Percentiles rank a stretch among this genome's conserved stretches.
These are phyloP conservation scores for Hyaloscypha finlandica DNA, from an alignment of 495 filamentous ascomycete species.

Conservation along the genomic window DNA sequence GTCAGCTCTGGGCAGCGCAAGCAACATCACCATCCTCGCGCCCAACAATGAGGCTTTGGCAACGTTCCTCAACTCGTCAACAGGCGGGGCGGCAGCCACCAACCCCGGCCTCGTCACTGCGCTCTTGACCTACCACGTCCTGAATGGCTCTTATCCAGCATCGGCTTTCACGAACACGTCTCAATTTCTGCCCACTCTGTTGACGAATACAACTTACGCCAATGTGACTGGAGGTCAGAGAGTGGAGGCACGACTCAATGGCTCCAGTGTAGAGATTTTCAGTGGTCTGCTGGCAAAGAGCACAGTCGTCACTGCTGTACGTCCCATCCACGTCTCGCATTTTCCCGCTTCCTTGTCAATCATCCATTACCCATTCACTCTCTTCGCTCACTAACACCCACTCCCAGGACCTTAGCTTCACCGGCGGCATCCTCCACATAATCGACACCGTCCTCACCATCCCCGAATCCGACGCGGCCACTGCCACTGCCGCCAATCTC, in stretches of 20 bases:
- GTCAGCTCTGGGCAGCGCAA: constrained; percentile 38
- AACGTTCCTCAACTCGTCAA: constrained; percentile 36
- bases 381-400: constrained; percentile 12
- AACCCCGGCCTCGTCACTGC: constrained; percentile 44
- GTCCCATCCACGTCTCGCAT: background rate
- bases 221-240: constrained; percentile 41
- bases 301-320: constrained; percentile 34
- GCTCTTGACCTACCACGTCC: constrained; percentile 65
- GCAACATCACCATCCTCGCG: constrained; percentile 64
- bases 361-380: no score
- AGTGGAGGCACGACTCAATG: constrained; percentile 33
- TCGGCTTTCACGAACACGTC: constrained; percentile 44
- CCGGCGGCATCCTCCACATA: constrained; percentile 64
- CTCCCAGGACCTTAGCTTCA: constrained; percentile 53
- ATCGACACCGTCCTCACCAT: constrained; percentile 60
- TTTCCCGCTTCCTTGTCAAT: constrained; percentile 20
- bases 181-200: constrained; percentile 54
- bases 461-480: constrained; percentile 51
- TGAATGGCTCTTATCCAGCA: constrained; percentile 54
- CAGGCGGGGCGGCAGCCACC: constrained; percentile 28
- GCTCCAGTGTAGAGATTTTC: constrained; percentile 38
- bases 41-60: constrained; percentile 61
- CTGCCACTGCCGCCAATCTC: constrained; percentile 52
- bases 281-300: constrained; percentile 39
- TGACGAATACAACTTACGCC: constrained; percentile 51